Conservation (phyloP, 2,329 filamentous ascomycete genomes). For the Stachybotrys elegans region DNA sequence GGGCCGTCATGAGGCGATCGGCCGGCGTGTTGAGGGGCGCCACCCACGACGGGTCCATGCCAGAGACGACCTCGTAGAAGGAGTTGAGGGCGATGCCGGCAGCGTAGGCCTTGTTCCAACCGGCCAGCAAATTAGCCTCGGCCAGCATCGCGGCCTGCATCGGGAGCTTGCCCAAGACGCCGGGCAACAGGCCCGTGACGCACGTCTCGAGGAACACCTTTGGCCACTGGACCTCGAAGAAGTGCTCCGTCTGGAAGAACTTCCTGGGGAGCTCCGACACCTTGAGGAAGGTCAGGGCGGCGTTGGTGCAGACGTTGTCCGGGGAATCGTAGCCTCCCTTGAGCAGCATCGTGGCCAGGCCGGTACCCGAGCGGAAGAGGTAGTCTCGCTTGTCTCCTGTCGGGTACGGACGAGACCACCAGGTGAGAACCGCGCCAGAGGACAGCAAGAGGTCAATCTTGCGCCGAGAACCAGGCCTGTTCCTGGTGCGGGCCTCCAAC, state of each 20-base stretch:
- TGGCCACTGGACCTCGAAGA: constrained; percentile 2
- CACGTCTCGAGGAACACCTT: not conserved
- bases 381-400: not conserved
- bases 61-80: not conserved
- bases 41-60: not conserved
- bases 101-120: constrained; percentile 1
- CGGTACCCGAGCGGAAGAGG: not conserved
- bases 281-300: not conserved
- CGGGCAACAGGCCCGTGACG: constrained; percentile 1
- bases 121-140: not conserved
- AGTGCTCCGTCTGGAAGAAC: not conserved
- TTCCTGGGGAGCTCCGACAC: not conserved
- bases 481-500: not conserved
- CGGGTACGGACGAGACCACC: not conserved
- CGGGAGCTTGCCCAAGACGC: not conserved
- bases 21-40: constrained; percentile 1
- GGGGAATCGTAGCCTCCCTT: constrained; percentile 1
- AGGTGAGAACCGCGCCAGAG: not conserved
- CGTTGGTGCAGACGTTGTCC: constrained; percentile 1
- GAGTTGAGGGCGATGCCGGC: not conserved
- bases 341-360: not conserved
- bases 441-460: not conserved
- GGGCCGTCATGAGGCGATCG: constrained; percentile 1
- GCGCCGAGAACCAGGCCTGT: not conserved
- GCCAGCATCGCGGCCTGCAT: not conserved